Evolutionary conservation across 106 monocot genomes (phyloP), one percentile per base, ranked within the genome.

Genomic region (Alisma plantagoaquatica): DNA sequence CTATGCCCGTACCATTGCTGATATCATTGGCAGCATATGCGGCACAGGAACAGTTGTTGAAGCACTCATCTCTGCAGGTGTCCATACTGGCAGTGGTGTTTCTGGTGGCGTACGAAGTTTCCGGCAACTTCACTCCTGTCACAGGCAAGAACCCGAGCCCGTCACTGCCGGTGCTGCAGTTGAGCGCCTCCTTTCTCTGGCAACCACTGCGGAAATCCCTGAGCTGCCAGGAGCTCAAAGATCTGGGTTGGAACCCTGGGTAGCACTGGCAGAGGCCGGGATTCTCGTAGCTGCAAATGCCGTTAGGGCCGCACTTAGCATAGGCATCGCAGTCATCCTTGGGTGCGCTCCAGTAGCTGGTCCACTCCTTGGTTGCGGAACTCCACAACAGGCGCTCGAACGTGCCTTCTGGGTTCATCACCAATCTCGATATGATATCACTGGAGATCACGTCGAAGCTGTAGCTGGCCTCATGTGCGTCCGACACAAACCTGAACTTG

Each of bases 11-110:
- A 12, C 42, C 49, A 3, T 12, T 57, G 8, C 29, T 51, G 15
- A 53, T 27, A 32, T 35, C 6, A 2, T 25, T 28, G 3, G 31
- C 9, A 19, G 53, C 58, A 23, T 73, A 73, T 0, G 65, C 65
- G 14, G 15, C 30, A 24, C 74, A 66, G 11, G 45, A 60, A 51
- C 73, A 73, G 38, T 73, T 66, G 18, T 9, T 29, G 12, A 16
- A 18, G 46, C 72, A 72, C 2, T 0, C 2, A 23, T 10, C 30
- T 32, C 29, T 38, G 22, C 72, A 65, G 16, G 53, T 20, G 5
- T 46, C 26, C 8, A 72, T 9, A 19, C 59, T 60, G 26, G 33
- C 32, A 9, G 19, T 24, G 10, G 0, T 31, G 23, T 63, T 25
- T 10, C 12, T 27, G 1, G 32, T 30, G 28, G 69, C 17, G 43